phyloP scores from a whole-genome alignment of 1,284 basidiomycete genomes.

The Bjerkandera adusta region DNA sequence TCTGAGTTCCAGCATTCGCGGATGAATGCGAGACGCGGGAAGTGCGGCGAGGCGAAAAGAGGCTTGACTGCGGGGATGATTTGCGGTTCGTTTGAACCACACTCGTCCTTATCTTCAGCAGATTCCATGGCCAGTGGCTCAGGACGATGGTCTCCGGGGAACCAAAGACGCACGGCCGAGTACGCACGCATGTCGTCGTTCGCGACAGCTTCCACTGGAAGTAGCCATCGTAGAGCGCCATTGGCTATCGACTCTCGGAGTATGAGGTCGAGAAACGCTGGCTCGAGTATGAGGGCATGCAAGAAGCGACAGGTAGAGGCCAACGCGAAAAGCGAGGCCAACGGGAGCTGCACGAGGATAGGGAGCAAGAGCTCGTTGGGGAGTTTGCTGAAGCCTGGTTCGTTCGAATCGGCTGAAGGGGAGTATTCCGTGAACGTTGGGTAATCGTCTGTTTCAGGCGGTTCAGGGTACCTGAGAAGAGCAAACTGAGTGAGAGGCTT shows the following conservation, averaged over 20 bases:
- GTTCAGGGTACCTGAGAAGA: background rate
- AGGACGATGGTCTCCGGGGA: background rate
- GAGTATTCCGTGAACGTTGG: background rate
- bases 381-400: background rate
- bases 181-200: constrained; percentile 4
- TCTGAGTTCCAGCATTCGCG: constrained; percentile 11
- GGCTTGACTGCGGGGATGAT: constrained; percentile 1
- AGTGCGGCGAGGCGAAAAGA: background rate
- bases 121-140: background rate
- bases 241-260: background rate
- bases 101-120: background rate
- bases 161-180: constrained; percentile 6
- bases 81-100: background rate
- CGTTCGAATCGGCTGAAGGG: background rate
- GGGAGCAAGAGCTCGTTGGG: constrained; percentile 6
- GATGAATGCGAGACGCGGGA: constrained; percentile 8
- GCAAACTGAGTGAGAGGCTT: background rate
- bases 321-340: background rate
- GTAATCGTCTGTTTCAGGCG: background rate
- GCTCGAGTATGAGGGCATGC: constrained; percentile 3
- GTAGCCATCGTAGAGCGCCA: constrained; percentile 2
- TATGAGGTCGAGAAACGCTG: background rate
- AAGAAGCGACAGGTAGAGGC: constrained; percentile 3
- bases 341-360: background rate
- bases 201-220: background rate